These are phyloP conservation scores for Trifolium pratense DNA, from an alignment of 306 rosid genomes.

Conservation along the genomic window DNA sequence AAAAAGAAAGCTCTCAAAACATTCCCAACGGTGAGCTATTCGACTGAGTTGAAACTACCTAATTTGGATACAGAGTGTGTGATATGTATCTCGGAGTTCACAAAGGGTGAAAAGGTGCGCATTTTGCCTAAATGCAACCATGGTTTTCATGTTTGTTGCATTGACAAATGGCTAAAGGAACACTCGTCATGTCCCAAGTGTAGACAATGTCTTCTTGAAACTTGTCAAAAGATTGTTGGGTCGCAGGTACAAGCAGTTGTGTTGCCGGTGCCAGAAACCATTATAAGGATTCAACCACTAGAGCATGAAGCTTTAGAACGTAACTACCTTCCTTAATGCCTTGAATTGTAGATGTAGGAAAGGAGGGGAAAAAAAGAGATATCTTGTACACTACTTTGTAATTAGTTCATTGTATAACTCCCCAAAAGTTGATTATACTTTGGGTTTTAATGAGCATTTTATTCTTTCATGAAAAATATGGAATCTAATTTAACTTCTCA, in stretches of 20 bases:
- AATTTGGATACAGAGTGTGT: conserved; percentile 71
- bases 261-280: conserved; percentile 45
- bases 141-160: conserved; percentile 79
- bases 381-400: too few species aligned
- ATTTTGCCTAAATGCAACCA: conserved; percentile 88
- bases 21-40: conserved; percentile 57
- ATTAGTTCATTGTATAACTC: not conserved
- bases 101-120: conserved; percentile 58
- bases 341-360: too few species aligned
- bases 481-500: too few species aligned
- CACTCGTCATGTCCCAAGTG: conserved; percentile 94
- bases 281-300: conserved; percentile 56
- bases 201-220: conserved; percentile 71
- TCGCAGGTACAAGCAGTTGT: conserved; percentile 35
- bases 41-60: conserved; percentile 52
- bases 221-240: conserved; percentile 67
- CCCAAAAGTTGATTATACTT: not conserved
- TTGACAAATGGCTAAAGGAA: conserved; percentile 78
- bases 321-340: not conserved
- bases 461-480: too few species aligned
- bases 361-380: too few species aligned
- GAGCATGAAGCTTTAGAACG: conserved; percentile 62
- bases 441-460: not conserved
- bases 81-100: conserved; percentile 74
- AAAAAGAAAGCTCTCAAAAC: conserved; percentile 76